Base-by-base conservation (phyloP, 768 basidiomycete species). In the Cantharellus anzutake region DNA sequence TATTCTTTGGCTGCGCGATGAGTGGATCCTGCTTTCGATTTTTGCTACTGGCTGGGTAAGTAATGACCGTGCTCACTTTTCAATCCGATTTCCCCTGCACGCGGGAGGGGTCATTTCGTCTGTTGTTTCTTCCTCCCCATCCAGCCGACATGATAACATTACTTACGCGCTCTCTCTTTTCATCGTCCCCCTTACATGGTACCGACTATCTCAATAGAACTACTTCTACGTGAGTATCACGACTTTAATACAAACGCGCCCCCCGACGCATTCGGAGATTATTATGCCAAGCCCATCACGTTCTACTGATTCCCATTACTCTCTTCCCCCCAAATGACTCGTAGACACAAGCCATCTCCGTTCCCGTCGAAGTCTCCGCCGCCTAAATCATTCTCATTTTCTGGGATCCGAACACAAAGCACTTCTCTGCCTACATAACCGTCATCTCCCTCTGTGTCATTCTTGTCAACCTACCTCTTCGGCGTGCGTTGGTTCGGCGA, bases 381-480 rank as follows among this genome's bases (percentile, higher is more conserved):
- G 70, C 68, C n/a, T 56, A 65, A 39, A 67, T 71, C 60, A 56
- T 71, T 50, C 62, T 70, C 56, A 61, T n/a, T 5, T 66, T 63
- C 57, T 65, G 63, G 67, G 62, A 65, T 48, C 35, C 52, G 7
- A 55, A 55, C 52, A 55, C 52, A 7, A 55, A 61, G 4, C 59
- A 73, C 81, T 44, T 89, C 76, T 64, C 88, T 0, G 82, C 75
- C n/a, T 96, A 86, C 86, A 83, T 96, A 44, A 70, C 80, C 0
- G 74, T 96, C 42, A 69, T 84, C n/a, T 74, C 77, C 52, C 68
- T 82, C 20, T 64, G 77, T n/a, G 76, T 80, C 29, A 77, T 76
- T 64, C 64, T 73, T 16, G 78, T 84, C 72, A 84, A 85, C 64
- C 73, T n/a, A n/a, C n/a, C n/a, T 84, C 37, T 80, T 84, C 64